Evolutionary conservation across 2,329 filamentous ascomycete species (phyloP).

Genomic region (Aspergillus sp.): DNA sequence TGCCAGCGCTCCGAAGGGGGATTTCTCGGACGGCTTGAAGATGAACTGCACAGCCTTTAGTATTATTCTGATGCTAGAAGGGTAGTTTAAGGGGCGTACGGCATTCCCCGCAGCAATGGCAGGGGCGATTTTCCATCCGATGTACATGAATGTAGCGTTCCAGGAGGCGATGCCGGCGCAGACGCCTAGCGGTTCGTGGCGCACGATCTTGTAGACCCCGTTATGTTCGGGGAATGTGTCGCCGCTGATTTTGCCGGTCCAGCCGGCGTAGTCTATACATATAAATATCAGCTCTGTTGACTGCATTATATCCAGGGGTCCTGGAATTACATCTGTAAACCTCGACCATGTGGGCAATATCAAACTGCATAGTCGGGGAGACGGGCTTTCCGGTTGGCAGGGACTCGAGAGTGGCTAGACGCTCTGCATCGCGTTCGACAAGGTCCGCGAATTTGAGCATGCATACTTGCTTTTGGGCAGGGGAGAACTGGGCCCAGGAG

Average conservation of each 20-base stretch:
- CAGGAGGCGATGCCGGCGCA: constrained; percentile 40
- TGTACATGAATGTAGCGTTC: constrained; percentile 43
- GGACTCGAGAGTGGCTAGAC: constrained; percentile 1
- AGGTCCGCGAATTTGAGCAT: constrained; percentile 16
- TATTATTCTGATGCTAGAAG: too few relatives aligned
- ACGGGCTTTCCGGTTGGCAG: constrained; percentile 7
- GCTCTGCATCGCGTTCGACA: constrained; percentile 9
- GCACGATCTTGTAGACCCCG: constrained; percentile 12
- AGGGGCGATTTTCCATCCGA: constrained; percentile 44
- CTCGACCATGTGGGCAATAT: constrained; percentile 7
- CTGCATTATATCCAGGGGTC: neutral
- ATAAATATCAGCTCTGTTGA: neutral
- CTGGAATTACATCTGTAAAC: constrained; percentile 6
- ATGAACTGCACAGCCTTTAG: constrained; percentile 28
- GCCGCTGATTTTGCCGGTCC: constrained; percentile 11
- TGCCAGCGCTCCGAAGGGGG: constrained; percentile 39
- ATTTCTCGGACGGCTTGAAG: constrained; percentile 48
- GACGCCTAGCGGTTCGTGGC: constrained; percentile 24
- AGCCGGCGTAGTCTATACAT: constrained; percentile 1
- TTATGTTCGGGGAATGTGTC: constrained; percentile 10
- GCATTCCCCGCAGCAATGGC: constrained; percentile 48
- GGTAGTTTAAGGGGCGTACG: neutral
- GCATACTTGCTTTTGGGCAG: constrained; percentile 3
- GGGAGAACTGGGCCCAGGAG: constrained; percentile 6
- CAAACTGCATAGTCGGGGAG: constrained; percentile 1